phyloP scores from a whole-genome alignment of 495 filamentous ascomycete species.

The Oidiodendron maius region DNA sequence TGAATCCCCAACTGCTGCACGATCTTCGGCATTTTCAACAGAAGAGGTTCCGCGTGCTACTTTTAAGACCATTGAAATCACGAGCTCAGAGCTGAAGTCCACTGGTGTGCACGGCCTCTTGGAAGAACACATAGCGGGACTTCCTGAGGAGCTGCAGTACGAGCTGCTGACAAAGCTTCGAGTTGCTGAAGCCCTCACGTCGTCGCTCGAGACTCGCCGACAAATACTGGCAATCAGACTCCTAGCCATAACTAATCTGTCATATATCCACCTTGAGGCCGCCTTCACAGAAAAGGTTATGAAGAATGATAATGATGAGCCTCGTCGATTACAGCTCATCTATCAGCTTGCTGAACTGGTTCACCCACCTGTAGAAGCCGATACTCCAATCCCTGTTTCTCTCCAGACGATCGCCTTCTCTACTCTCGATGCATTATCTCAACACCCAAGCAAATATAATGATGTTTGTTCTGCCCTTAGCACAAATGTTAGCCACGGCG shows the following conservation, averaged over 20 bases:
- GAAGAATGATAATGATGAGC: constrained; percentile 84
- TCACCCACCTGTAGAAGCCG: constrained; percentile 64
- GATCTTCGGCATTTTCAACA: constrained; percentile 18
- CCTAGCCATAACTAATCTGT: constrained; percentile 85
- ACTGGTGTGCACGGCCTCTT: constrained; percentile 63
- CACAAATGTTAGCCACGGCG: constrained; percentile 91
- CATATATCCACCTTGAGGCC: constrained; percentile 76
- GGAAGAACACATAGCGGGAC: constrained; percentile 50
- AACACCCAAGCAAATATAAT: constrained; percentile 65
- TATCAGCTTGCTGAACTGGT: constrained; percentile 91
- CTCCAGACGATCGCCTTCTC: constrained; percentile 80
- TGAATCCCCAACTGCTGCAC: constrained; percentile 12
- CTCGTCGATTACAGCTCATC: constrained; percentile 79
- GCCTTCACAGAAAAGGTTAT: constrained; percentile 79
- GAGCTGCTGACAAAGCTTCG: constrained; percentile 82
- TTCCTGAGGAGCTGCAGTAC: constrained; percentile 71
- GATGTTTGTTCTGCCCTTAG: constrained; percentile 85
- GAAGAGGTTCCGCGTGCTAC: constrained; percentile 49
- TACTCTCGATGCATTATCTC: constrained; percentile 73
- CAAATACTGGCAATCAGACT: constrained; percentile 75
- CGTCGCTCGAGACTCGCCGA: constrained; percentile 59
- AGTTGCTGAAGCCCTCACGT: constrained; percentile 67
- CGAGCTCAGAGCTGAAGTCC: constrained; percentile 55
- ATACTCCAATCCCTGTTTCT: constrained; percentile 58
- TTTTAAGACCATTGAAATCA: constrained; percentile 63